Base-by-base conservation (phyloP, 2,329 filamentous ascomycete species). In the Aspergillus terreus region DNA sequence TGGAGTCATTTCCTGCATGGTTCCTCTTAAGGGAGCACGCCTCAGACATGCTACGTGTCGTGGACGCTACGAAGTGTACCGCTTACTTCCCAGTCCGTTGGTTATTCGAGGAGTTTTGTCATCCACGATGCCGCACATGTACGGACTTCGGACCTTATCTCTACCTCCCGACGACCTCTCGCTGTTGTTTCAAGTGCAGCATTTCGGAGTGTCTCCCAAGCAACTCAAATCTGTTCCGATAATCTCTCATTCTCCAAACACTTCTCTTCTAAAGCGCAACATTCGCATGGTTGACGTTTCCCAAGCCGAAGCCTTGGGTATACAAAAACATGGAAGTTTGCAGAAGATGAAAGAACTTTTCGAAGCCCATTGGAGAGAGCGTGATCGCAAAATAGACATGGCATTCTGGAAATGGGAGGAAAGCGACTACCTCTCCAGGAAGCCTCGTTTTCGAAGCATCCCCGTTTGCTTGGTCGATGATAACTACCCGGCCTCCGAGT, bases 71-170 rank as follows among this genome's bases (percentile, higher is more conserved):
- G n/a, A 44, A 49, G 9, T 52, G 35, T 21, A 15, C 52, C 7
- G 40, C 43, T 19, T 38, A 44, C 27, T 50, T 53, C 23, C 19
- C 53, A 30, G 47, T 54, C 4, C 32, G 36, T 12, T 41, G 44
- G 43, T 38, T 56, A 10, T 49, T 47, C 21, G 10, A 15, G 7
- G 54, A 54, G 44, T 38, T 52, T 15, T 52, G 54, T 41, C 38
- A 43, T 17, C 51, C 54, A 21, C 32, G 46, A 45, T 54, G 51
- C 33, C 42, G 51, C 4, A 50, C 48, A n/a, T 56, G 54, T 32
- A 2, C 14, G 4, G 51, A 47, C 4, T 56, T 56, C 7, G 49
- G 48, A 1, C 54, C 54, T 5, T 43, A 45, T n/a, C 49, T 56
- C n/a, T 50, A 54, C 52, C 43, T 55, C 10, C 46, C 54, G 2